Evolutionary conservation across 371 early-diverging fungal genomes (phyloP), one percentile per base, ranked within the genome.

Genomic region (Mortierella sp.): DNA sequence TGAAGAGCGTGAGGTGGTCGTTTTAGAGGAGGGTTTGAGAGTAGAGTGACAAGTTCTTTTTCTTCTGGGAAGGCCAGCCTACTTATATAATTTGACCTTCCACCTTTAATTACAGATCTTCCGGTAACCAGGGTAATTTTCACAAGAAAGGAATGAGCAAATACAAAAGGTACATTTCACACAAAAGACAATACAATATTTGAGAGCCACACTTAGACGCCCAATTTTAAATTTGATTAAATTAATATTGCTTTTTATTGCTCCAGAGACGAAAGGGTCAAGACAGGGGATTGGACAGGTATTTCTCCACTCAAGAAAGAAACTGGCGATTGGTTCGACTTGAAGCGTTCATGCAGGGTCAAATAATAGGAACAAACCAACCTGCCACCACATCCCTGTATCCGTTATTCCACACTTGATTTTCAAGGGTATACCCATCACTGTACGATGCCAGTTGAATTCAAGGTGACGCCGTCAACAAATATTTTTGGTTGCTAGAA

Each of bases 1-100:
- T 55, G 64, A 23, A 3, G 10, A 40, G 64, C 40, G 55, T 53
- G 61, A 6, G 47, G 61, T 6, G 61, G 61, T 61, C 61, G 61
- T 31, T n/a, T n/a, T 43, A 43, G 19, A 31, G 29, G 26, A 26
- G 47, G 8, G 35, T 35, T 3, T 13, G 34, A 23, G 40, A 15
- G 32, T 47, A 35, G 35, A 51, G 51, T 63, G 63, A 63, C 63
- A 63, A 63, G 12, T 51, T 4, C 23, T 35, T 35, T 19, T 13
- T 32, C 2, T 4, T 47, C 10, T 0, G 32, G 49, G 51, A n/a
- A 31, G 49, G 32, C 31, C n/a, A 2, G 35, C 10, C n/a, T 1
- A 2, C 35, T 35, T 63, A 51, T 63, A 51, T 51, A n/a, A n/a
- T n/a, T n/a, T n/a, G n/a, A 56, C 57, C 32, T 22, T 19, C 5